Evolutionary conservation across 31 red algal genomes (phyloP).

Genomic region (Odonthalia washingtoniensis): DNA sequence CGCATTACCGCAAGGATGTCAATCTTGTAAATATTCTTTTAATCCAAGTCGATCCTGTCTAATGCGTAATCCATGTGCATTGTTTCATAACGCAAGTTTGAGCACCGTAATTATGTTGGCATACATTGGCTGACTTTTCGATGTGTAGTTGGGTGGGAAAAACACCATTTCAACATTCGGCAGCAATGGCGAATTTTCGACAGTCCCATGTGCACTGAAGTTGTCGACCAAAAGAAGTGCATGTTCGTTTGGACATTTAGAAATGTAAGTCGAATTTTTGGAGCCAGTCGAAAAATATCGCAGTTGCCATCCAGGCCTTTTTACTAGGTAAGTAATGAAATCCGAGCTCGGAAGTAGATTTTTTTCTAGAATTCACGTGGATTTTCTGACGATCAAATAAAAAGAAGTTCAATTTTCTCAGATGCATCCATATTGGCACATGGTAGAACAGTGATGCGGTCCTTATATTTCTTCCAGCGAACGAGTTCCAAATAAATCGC

Average conservation of each 20-base stretch:
- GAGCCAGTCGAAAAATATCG: conserved; percentile 40
- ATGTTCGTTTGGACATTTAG: neutral
- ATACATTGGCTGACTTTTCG: conserved; percentile 48
- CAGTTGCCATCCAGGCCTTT: conserved; percentile 41
- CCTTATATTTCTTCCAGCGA: conserved; percentile 35
- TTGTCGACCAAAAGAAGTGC: conserved; percentile 45
- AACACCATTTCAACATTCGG: conserved; percentile 2
- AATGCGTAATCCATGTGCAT: neutral
- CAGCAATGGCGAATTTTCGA: neutral
- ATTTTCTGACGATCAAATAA: conserved; percentile 18
- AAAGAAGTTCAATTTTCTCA: conserved; percentile 18
- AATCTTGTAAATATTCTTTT: conserved; percentile 40
- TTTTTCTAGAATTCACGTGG: conserved; percentile 35
- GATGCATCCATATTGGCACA: conserved; percentile 32
- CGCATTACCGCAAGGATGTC: conserved; percentile 39
- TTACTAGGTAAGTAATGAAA: conserved; percentile 44
- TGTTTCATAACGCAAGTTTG: conserved; percentile 22
- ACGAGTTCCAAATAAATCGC: neutral
- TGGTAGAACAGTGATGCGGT: neutral
- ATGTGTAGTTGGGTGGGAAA: no score
- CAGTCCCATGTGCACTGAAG: conserved; percentile 21
- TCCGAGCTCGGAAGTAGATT: conserved; percentile 27
- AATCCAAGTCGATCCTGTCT: conserved; percentile 8
- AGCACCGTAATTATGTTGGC: conserved; percentile 20
- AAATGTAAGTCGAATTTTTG: conserved; percentile 31